A percentile compares a stretch with the other conserved stretches of the same genome.
Conservation (phyloP, 257 asterid species). For the Ligustrum vulgare region DNA sequence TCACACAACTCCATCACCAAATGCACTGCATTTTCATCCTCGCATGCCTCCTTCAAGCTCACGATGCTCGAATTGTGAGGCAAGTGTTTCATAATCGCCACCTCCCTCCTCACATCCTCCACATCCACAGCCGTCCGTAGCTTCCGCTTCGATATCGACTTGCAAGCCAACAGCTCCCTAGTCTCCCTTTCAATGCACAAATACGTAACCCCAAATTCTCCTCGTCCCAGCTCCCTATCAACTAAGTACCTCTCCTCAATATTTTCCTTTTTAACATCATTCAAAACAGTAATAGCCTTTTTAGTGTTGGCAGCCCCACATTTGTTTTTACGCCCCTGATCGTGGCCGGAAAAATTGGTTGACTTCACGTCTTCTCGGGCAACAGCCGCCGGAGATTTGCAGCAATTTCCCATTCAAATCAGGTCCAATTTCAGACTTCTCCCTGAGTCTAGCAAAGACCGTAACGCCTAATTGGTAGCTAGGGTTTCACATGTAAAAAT, state of each 20-base stretch:
- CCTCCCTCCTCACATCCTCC: conserved; percentile 90
- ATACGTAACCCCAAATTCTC: conserved; percentile 90
- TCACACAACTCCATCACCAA: conserved; percentile 90
- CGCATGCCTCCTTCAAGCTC: conserved; percentile 77
- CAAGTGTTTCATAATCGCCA: conserved; percentile 91
- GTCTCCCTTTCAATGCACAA: conserved; percentile 75
- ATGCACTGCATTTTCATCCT: conserved; percentile 92
- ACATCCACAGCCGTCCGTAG: conserved; percentile 90
- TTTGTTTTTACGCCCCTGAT: conserved; percentile 62
- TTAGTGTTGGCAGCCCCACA: conserved; percentile 34
- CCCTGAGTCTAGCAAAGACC: conserved; percentile 5
- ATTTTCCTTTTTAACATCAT: conserved; percentile 61
- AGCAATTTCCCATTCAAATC: conserved; percentile 63
- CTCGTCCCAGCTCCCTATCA: conserved; percentile 81
- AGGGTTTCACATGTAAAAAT: conserved; percentile 42
- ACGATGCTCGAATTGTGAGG: conserved; percentile 75
- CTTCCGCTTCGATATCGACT: conserved; percentile 92
- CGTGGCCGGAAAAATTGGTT: conserved; percentile 71
- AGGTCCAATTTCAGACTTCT: neutral
- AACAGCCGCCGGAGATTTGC: conserved; percentile 96
- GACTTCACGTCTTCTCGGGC: conserved; percentile 87
- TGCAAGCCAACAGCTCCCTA: conserved; percentile 78
- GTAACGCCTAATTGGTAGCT: conserved; percentile 22
- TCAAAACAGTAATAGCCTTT: conserved; percentile 57
- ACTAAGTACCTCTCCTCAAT: conserved; percentile 65